These are phyloP conservation scores for Noccaea caerulescens DNA, from an alignment of 345 rosid genomes.

Conservation along the genomic window DNA sequence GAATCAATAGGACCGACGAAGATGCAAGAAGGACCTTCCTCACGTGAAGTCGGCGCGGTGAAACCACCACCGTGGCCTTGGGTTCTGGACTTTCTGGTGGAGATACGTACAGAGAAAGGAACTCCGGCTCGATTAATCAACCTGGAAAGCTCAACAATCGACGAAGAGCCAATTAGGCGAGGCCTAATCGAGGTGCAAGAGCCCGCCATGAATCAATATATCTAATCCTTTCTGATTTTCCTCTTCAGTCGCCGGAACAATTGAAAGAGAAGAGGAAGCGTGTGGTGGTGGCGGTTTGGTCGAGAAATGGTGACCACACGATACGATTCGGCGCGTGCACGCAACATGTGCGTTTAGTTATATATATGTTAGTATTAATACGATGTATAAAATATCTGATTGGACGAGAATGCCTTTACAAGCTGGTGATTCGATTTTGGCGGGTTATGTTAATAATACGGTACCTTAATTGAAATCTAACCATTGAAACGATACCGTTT, in stretches of 20 bases:
- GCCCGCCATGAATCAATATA: constrained; percentile 62
- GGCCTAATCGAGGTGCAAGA: constrained; percentile 57
- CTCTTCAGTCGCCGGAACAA: constrained; percentile 35
- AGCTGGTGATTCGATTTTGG: constrained; percentile 15
- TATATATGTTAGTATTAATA: background rate
- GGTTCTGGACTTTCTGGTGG: constrained; percentile 41
- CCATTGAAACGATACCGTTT: constrained; percentile 6
- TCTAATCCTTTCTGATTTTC: background rate
- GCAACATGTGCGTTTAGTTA: constrained; percentile 26
- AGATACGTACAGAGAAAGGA: constrained; percentile 57
- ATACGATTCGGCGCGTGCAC: constrained; percentile 45
- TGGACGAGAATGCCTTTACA: constrained; percentile 22
- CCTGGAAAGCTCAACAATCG: constrained; percentile 50
- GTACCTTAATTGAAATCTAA: background rate
- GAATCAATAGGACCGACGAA: constrained; percentile 92
- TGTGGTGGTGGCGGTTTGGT: constrained; percentile 35
- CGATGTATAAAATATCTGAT: constrained; percentile 5
- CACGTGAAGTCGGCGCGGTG: constrained; percentile 42
- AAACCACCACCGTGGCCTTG: constrained; percentile 48
- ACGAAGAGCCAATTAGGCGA: constrained; percentile 52
- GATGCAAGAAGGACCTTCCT: constrained; percentile 86
- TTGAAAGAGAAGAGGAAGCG: background rate
- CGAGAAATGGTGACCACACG: constrained; percentile 42
- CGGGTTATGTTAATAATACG: background rate
- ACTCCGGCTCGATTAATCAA: constrained; percentile 45